Base-by-base conservation (phyloP, 2,329 filamentous ascomycete species). In the Aureobasidium zeae region DNA sequence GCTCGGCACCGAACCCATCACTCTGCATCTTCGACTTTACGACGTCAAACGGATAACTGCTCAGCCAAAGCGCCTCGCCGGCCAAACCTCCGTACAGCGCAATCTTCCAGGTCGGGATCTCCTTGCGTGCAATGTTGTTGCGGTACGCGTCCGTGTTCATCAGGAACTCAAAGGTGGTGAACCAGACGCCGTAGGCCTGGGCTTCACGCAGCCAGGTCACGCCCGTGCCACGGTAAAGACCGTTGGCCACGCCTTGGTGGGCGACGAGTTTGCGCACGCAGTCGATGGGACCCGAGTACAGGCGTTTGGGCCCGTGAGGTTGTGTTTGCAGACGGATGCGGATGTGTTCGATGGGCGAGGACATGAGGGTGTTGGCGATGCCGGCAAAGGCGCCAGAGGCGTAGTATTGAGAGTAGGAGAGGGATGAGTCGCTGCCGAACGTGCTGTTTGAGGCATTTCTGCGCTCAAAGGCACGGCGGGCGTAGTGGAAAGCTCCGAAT, bases 11-110 rank as follows among this genome's bases (percentile, higher is more conserved):
- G 60, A 95, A 91, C 0, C 85, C 88, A 66, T 98, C 91, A 47
- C 83, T 94, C 75, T 98, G 91, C 89, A 96, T 95, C 77, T 94
- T 96, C 67, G 86, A 94, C 83, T 98, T 98, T 66, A 98, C 68
- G 20, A 98, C 89, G 66, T 98, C 91, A 52, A 98, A 83, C 16
- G 91, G 91, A 67, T 98, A 98, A 59, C 86, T 94, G 25, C 75
- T 74, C 44, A 98, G 70, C 91, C 91, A 98, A 46, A 98, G 74
- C 41, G 80, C 86, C 72, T 98, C 91, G 54, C 91, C 91, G 0
- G 91, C 91, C 29, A 98, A 65, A 32, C 91, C 91, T 51, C 91
- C 91, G 62, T 96, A 98, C 10, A 86, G 68, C 10, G 91, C 91
- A 37, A 98, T 78, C 68, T 94, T 96, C 64, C 80, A 80, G 41